Conservation (phyloP, 305 asterid species). For the Rubia tinctorum region DNA sequence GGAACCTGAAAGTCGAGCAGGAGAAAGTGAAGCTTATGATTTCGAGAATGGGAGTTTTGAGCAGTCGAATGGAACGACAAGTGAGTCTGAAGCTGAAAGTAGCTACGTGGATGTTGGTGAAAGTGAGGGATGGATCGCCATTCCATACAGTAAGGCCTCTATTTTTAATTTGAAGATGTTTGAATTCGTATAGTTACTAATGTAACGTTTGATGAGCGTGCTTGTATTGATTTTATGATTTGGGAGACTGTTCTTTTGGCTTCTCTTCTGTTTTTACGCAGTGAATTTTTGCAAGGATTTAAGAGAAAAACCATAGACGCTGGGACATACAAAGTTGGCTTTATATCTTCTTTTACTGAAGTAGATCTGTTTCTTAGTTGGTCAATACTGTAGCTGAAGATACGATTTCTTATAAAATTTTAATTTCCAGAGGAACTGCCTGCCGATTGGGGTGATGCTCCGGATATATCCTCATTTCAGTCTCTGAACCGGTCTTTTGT, state of each 20-base stretch:
- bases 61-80: conserved; percentile 36
- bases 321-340: background rate
- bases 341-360: background rate
- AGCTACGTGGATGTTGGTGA: conserved; percentile 74
- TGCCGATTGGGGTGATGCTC: conserved; percentile 76
- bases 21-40: conserved; percentile 20
- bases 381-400: background rate
- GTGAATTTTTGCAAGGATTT: background rate
- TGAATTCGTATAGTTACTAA: background rate
- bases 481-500: conserved; percentile 83
- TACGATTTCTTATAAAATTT: background rate
- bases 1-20: conserved; percentile 19
- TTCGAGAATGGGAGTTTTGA: conserved; percentile 23
- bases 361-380: background rate
- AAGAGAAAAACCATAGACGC: background rate
- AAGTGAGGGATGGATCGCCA: conserved; percentile 69
- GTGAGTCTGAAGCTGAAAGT: conserved; percentile 33
- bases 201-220: background rate
- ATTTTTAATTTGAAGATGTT: conserved; percentile 12
- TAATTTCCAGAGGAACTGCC: conserved; percentile 73
- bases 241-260: background rate
- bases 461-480: conserved; percentile 65
- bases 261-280: too few species aligned
- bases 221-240: background rate
- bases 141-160: conserved; percentile 63